phyloP scores from a whole-genome alignment of 2,329 filamentous ascomycete species.

The Fusarium napiforme region DNA sequence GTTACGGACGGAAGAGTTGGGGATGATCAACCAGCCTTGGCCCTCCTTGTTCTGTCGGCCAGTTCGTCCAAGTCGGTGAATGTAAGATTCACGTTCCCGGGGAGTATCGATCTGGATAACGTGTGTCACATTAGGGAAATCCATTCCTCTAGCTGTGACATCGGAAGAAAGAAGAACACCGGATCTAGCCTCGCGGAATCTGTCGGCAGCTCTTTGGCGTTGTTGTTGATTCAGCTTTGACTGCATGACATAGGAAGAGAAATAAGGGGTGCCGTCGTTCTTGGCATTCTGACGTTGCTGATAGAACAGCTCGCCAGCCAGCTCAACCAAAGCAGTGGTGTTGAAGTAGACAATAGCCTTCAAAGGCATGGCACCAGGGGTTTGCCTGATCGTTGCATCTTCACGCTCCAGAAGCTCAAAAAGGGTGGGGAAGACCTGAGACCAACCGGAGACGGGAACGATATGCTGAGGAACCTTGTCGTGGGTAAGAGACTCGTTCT shows the following conservation, averaged over 20 bases:
- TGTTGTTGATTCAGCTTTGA: conserved; percentile 76
- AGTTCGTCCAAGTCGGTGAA: conserved; percentile 81
- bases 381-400: conserved; percentile 55
- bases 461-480: conserved; percentile 83
- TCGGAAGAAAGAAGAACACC: conserved; percentile 82
- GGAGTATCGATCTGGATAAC: conserved; percentile 79
- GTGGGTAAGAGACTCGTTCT: conserved; percentile 87
- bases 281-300: conserved; percentile 50
- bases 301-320: conserved; percentile 67
- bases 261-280: conserved; percentile 52
- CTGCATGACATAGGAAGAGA: conserved; percentile 71
- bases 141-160: conserved; percentile 84
- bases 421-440: conserved; percentile 80
- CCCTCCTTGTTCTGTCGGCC: conserved; percentile 79
- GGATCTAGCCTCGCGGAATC: conserved; percentile 72
- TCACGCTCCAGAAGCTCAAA: conserved; percentile 79
- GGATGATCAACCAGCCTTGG: conserved; percentile 74
- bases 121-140: conserved; percentile 83
- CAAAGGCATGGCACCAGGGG: conserved; percentile 70
- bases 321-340: conserved; percentile 77
- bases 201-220: conserved; percentile 76
- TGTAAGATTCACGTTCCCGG: conserved; percentile 74
- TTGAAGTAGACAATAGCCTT: conserved; percentile 97
- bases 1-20: conserved; percentile 61
- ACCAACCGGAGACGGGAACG: conserved; percentile 73